These are phyloP conservation scores for Crithidia expoeki DNA, from an alignment of 208 protist species.

Conservation along the genomic window DNA sequence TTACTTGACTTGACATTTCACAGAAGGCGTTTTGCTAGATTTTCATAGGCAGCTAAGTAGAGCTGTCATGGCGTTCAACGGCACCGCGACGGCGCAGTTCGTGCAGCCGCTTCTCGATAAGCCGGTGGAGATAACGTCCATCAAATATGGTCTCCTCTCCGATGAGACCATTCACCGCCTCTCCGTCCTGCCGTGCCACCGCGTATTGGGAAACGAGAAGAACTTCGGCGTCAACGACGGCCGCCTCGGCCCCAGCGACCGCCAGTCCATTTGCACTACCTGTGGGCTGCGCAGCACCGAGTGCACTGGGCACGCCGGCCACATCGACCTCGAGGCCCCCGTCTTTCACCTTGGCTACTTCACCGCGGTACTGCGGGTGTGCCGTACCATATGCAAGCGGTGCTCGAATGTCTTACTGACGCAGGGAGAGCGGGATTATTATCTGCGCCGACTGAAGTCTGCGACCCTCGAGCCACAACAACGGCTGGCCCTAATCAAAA, in stretches of 20 bases:
- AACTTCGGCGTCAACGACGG: conserved; percentile 91
- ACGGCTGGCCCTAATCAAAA: conserved; percentile 67
- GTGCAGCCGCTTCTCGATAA: conserved; percentile 58
- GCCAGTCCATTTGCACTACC: conserved; percentile 88
- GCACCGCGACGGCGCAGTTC: conserved; percentile 24
- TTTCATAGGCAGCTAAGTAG: no score
- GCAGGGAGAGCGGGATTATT: conserved; percentile 76
- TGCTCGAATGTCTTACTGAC: conserved; percentile 93
- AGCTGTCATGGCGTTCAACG: background rate
- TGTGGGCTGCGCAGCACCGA: conserved; percentile 92
- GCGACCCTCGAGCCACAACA: conserved; percentile 68
- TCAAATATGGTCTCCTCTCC: conserved; percentile 93
- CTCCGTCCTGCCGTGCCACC: conserved; percentile 78
- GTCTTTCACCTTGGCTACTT: conserved; percentile 99
- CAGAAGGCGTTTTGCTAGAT: no score
- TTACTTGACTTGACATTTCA: no score
- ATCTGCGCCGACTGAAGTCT: conserved; percentile 48
- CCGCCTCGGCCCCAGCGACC: conserved; percentile 92
- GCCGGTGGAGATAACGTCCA: conserved; percentile 72
- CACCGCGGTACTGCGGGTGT: conserved; percentile 91
- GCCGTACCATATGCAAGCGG: conserved; percentile 98
- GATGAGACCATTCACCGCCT: conserved; percentile 84
- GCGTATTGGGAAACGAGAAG: conserved; percentile 63
- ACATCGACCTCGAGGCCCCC: conserved; percentile 97
- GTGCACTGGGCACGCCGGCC: conserved; percentile 99